phyloP scores from a whole-genome alignment of 2,329 filamentous ascomycete species.

The Colletotrichum somersetense region DNA sequence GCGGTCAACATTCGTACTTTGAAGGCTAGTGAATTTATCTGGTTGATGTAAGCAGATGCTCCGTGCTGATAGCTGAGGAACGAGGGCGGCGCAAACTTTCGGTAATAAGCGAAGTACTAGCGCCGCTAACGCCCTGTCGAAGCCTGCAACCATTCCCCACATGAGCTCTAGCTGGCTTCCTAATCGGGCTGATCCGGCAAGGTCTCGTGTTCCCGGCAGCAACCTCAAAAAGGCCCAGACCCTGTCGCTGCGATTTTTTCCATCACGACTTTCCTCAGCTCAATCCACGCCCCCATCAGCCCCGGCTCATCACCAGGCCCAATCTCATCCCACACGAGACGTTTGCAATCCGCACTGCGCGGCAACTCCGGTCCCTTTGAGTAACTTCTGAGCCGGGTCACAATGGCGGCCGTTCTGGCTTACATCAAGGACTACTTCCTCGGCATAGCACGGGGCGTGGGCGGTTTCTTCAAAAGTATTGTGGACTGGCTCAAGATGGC shows the following conservation, averaged over 20 bases:
- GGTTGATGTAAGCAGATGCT: neutral
- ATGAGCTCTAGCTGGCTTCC: slow-evolving; percentile 31
- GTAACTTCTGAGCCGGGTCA: neutral
- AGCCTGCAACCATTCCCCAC: slow-evolving; percentile 11
- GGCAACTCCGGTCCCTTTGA: neutral
- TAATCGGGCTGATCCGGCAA: slow-evolving; percentile 17
- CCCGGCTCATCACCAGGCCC: neutral
- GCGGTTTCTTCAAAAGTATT: slow-evolving; percentile 13
- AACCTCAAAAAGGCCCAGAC: slow-evolving; percentile 12
- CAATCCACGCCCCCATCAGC: neutral
- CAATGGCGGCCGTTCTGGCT: slow-evolving; percentile 19
- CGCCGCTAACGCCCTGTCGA: slow-evolving; percentile 5
- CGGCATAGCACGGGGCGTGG: slow-evolving; percentile 3
- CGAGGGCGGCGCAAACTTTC: neutral
- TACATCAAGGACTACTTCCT: slow-evolving; percentile 10
- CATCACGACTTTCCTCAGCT: slow-evolving; percentile 3
- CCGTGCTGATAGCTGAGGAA: neutral
- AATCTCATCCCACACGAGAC: neutral
- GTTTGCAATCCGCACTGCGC: neutral
- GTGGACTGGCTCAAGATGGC: slow-evolving; percentile 30
- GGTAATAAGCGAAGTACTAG: slow-evolving; percentile 1
- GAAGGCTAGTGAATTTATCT: neutral
- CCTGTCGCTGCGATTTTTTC: slow-evolving; percentile 18
- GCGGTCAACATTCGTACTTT: neutral
- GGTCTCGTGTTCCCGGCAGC: slow-evolving; percentile 3